Conservation (phyloP, 176 grass and related monocot genomes). For the Raddia distichophylla region DNA sequence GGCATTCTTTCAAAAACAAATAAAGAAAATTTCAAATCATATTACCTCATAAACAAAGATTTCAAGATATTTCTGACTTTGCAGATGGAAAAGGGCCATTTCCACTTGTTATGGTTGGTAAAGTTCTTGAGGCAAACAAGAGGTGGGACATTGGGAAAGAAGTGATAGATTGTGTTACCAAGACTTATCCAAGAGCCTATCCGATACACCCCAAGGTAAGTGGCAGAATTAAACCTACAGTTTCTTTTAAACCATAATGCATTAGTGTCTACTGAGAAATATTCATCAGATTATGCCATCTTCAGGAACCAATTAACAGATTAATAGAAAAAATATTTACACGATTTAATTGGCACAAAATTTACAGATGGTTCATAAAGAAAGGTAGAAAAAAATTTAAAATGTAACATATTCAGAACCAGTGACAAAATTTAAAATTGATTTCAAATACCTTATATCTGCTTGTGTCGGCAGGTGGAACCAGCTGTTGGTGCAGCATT, state of each 20-base stretch:
- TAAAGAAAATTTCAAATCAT: constrained; percentile 12
- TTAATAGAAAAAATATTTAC: background rate
- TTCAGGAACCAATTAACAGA: constrained; percentile 10
- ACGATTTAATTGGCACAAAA: constrained; percentile 18
- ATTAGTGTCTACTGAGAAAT: background rate
- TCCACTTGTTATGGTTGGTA: constrained; percentile 80
- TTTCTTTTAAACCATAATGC: constrained; percentile 18
- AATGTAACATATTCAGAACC: background rate
- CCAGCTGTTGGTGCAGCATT: constrained; percentile 75
- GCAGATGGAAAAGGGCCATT: constrained; percentile 66
- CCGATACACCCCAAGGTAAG: constrained; percentile 73
- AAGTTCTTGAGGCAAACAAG: constrained; percentile 77
- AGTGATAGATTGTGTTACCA: constrained; percentile 68
- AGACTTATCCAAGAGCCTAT: constrained; percentile 60
- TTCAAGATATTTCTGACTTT: constrained; percentile 38
- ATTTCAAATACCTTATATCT: constrained; percentile 20
- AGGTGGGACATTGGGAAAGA: constrained; percentile 83
- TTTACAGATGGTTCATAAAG: background rate
- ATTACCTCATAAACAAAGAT: constrained; percentile 4
- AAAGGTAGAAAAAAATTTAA: background rate
- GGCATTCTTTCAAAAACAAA: background rate
- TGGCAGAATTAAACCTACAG: constrained; percentile 12
- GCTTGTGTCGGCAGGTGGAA: constrained; percentile 62
- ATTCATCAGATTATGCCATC: constrained; percentile 8
- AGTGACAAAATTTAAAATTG: background rate